Base-by-base conservation (phyloP, 2,329 filamentous ascomycete genomes). In the Botrytis tulipae region DNA sequence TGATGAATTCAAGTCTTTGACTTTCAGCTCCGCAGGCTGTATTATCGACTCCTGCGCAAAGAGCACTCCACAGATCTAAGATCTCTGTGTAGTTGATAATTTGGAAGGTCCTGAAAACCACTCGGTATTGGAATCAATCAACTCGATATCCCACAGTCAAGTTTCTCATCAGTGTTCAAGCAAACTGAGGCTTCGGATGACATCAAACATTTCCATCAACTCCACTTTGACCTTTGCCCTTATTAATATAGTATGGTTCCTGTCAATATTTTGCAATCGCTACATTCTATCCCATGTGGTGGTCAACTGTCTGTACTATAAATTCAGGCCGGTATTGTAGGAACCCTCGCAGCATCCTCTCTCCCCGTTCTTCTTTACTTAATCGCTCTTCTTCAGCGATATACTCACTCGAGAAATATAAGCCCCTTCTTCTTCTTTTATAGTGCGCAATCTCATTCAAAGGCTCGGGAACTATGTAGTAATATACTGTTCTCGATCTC, bases 161-260 rank as follows among this genome's bases (percentile, higher is more conserved):
- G 32, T 57, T 1, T 32, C 14, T 32, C 29, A 20, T 16, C 4
- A 32, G 54, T 20, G 7, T 57, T 20, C n/a, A 57, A 9, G 54
- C n/a, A 32, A 57, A 18, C 20, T 2, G 32, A 35, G 5, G 3
- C 20, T 37, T 37, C 4, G 6, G 32, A 12, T 22, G 25, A 37
- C 3, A 20, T 60, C 20, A 5, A 40, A 12, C 6, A n/a, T 37
- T 16, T 25, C 3, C 20, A 37, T 8, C 10, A 61, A 61, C 22
- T 61, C 12, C 32, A 37, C 59, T 37, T 61, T 37, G 20, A 16
- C 22, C 1, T 40, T 16, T 25, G 10, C 12, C 22, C 4, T 61
- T 1, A 16, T 10, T 20, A 3, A 3, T 25, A 0, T 32, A 61
- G 10, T 37, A 16, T 61, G 1, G 3, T n/a, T 37, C 22, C 1